Base-by-base conservation (phyloP, 495 filamentous ascomycete species). In the Aeminium ludgeri region DNA sequence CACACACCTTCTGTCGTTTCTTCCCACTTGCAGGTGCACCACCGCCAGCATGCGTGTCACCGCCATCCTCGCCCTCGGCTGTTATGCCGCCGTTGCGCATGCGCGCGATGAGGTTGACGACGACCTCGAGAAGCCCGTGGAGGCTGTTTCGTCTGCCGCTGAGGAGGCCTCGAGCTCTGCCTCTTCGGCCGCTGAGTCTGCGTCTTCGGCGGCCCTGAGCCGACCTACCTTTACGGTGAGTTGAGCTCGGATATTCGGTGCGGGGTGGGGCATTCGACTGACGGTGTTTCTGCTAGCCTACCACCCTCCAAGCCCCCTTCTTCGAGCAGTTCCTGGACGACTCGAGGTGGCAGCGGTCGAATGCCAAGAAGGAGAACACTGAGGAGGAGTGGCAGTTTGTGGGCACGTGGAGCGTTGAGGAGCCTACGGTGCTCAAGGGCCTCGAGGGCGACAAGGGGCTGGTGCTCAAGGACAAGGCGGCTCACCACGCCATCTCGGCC, bases 291-390 rank as follows among this genome's bases (percentile, higher is more conserved):
- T 10, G 10, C 34, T 52, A 95, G 87, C 87, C 91, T 37, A 78
- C 82, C 38, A 68, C 68, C 41, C 64, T 96, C 55, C 82, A 96
- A 63, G 91, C 80, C 45, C 82, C 85, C 30, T 96, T 99, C 76
- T 64, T 95, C 43, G 91, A 99, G 66, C 91, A 99, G 62, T 99
- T 99, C 70, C 95, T 89, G 87, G 74, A 93, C 91, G 74, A 93
- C 68, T 34, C 68, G 16, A 40, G 91, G 59, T 99, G 91, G 91
- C 81, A 85, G 64, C 69, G 76, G 43, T 94, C 86, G 15, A 80
- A 89, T 55, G 91, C 91, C 48, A 96, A 96, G 73, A 96, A 96
- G 73, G 82, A 91, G 45, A 65, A 65, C 47, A 78, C 82, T 54
- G 82, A 86, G 39, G 89, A 97, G 60, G 89, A 96, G 52, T 96